These are phyloP conservation scores for Sparassis latifolia DNA, from an alignment of 1,284 basidiomycete genomes.

Conservation along the genomic window DNA sequence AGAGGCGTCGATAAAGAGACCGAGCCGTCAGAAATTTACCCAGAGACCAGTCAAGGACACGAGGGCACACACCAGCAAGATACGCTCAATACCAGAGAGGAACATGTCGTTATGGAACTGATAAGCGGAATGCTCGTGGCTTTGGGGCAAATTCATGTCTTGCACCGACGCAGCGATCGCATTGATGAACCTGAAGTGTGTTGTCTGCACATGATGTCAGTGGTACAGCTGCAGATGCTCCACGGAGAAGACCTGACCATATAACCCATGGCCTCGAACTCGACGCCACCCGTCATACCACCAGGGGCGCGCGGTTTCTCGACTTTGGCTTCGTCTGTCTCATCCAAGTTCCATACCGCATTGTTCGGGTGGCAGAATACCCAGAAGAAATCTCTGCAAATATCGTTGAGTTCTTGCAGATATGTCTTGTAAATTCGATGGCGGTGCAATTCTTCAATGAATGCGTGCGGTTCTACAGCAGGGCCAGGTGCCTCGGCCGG, in stretches of 20 bases:
- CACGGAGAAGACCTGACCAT: conserved; percentile 50
- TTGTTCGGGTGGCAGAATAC: conserved; percentile 97
- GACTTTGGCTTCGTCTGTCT: conserved; percentile 78
- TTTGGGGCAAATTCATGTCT: conserved; percentile 56
- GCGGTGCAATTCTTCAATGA: conserved; percentile 80
- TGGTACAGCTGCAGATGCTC: neutral
- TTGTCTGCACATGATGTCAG: conserved; percentile 48
- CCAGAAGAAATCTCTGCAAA: conserved; percentile 97
- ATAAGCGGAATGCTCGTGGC: conserved; percentile 69
- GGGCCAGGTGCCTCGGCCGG: conserved; percentile 59
- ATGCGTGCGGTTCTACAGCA: conserved; percentile 75
- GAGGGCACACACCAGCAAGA: conserved; percentile 51
- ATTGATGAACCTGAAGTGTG: conserved; percentile 81
- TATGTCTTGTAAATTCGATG: conserved; percentile 89
- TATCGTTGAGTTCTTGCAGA: conserved; percentile 81
- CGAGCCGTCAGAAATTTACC: neutral
- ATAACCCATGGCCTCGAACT: conserved; percentile 95
- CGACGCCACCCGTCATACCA: conserved; percentile 97
- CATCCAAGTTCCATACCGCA: conserved; percentile 77
- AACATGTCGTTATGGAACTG: conserved; percentile 82
- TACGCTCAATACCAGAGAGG: conserved; percentile 81
- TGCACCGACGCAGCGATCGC: conserved; percentile 59
- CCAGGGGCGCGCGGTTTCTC: conserved; percentile 92
- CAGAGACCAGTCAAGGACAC: neutral
- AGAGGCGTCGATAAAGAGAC: no score